phyloP scores from a whole-genome alignment of 2,329 filamentous ascomycete genomes.

The Ophiostoma quercus region DNA sequence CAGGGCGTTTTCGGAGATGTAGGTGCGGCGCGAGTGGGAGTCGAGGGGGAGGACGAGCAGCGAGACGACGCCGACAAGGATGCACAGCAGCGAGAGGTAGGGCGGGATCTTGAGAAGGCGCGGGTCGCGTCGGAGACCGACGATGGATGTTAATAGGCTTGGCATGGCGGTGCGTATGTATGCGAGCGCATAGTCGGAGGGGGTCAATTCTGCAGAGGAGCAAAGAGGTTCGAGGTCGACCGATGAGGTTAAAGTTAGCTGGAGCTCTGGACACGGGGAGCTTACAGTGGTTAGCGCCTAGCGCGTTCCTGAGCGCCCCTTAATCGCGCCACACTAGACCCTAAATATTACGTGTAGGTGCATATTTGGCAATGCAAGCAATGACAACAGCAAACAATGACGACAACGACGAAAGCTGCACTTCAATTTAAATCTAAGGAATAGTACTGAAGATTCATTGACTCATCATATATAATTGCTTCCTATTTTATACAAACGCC shows the following conservation, averaged over 20 bases:
- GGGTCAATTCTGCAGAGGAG: background rate
- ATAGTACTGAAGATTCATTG: background rate
- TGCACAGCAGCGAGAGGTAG: slow-evolving; percentile 78
- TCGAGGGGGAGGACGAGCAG: slow-evolving; percentile 84
- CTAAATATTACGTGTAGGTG: background rate
- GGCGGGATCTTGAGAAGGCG: slow-evolving; percentile 78
- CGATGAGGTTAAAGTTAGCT: background rate
- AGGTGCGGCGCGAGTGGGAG: slow-evolving; percentile 84
- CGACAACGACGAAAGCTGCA: background rate
- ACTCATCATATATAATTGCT: background rate
- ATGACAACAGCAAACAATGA: background rate
- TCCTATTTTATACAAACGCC: background rate
- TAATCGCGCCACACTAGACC: slow-evolving; percentile 13
- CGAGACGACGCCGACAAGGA: slow-evolving; percentile 82
- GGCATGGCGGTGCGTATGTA: background rate
- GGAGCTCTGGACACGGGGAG: slow-evolving; percentile 21
- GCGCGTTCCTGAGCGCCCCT: slow-evolving; percentile 18
- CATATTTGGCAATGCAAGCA: background rate
- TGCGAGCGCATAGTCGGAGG: background rate
- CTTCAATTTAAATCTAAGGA: background rate
- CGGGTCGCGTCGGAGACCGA: slow-evolving; percentile 72
- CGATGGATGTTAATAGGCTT: slow-evolving; percentile 39
- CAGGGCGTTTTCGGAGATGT: slow-evolving; percentile 96
- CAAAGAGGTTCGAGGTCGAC: background rate
- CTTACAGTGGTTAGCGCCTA: slow-evolving; percentile 15